Base-by-base conservation (phyloP, 1,139 yeast genomes). In the Arxiozyma slooffiae region DNA sequence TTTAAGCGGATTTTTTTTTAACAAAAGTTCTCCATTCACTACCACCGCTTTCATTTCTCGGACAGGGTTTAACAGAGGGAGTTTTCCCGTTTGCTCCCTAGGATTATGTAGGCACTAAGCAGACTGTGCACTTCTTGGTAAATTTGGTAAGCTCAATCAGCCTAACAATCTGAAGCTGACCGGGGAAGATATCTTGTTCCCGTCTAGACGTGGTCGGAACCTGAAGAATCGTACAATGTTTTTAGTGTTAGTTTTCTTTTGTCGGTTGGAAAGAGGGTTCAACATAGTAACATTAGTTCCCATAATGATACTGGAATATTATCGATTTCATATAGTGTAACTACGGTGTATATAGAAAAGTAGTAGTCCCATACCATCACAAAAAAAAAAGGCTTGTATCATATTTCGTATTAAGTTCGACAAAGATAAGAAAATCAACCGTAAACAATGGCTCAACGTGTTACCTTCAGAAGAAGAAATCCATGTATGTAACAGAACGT, bases 401-500 rank as follows among this genome's bases (percentile, higher is more conserved):
- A 11, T 30, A 14, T 30, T n/a, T 30, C 14, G 36, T 14, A 14
- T 14, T 42, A 42, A 20, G n/a, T 17, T 34, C 36, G 36, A 42
- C 34, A 42, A 42, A 38, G 38, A 42, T 42, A 62, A 54, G 69
- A 26, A 42, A 42, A 42, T 38, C 45, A 42, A 42, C 45, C 38
- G 45, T 42, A 62, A 67, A 73, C 64, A 67, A 82, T 82, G 88
- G 87, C 85, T 68, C 85, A 80, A 74, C 81, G 89, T 79, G 83
- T 82, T 72, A 81, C 88, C 60, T 82, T 78, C 79, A 80, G 88
- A 79, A 80, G 85, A 77, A 79, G 85, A 78, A 81, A 81, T 70
- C 85, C 87, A 74, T 82, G 84, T 80, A 80, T 71, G 83, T 79
- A 42, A 18, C 18, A 42, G 20, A 16, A 16, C 20, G n/a, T n/a